Conservation (phyloP, 352 stramenopile species). For the Phytophthora ramorum region DNA sequence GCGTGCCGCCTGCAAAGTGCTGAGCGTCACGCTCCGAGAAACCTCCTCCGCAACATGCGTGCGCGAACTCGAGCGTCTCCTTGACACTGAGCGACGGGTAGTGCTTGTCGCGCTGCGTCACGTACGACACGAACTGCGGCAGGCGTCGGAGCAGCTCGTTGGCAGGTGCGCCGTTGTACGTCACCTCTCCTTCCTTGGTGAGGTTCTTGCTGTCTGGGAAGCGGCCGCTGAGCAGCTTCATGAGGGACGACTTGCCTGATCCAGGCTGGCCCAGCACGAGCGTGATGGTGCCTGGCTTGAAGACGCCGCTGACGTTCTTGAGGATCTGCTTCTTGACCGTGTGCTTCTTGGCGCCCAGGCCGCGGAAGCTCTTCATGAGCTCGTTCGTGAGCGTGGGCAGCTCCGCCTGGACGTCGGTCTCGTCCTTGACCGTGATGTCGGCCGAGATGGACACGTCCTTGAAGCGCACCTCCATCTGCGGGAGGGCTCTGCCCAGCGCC, state of each 20-base stretch:
- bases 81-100: conserved; percentile 57
- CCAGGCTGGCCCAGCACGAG: conserved; percentile 56
- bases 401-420: conserved; percentile 23
- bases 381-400: conserved; percentile 32
- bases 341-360: conserved; percentile 32
- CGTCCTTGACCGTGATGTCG: conserved; percentile 34
- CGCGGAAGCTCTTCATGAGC: conserved; percentile 25
- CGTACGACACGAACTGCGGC: conserved; percentile 49
- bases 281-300: conserved; percentile 54
- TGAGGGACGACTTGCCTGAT: conserved; percentile 58
- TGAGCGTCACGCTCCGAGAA: conserved; percentile 19
- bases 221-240: conserved; percentile 55
- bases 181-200: conserved; percentile 40
- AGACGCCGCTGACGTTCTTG: conserved; percentile 43
- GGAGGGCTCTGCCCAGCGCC: no score
- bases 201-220: conserved; percentile 47
- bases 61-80: conserved; percentile 59
- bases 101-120: conserved; percentile 49
- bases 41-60: conserved; percentile 38
- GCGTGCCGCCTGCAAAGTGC: conserved; percentile 23
- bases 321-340: conserved; percentile 48
- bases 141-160: conserved; percentile 18
- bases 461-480: no score
- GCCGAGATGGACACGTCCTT: no score
- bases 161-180: conserved; percentile 46